These are phyloP conservation scores for Medicago truncatula DNA, from an alignment of 306 rosid species.

Conservation along the genomic window MtrunA17r5.0-ANR NC_053043.1:4378501-4379000, in stretches of 20 bases:
- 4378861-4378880: background rate
- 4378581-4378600: background rate
- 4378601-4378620: background rate
- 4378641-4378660: background rate
- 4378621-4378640: conserved; percentile 22
- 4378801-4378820: background rate
- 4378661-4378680: conserved; percentile 1
- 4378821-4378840: background rate
- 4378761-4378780: conserved; percentile 9
- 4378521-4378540: conserved; percentile 34
- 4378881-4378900: background rate
- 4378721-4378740: conserved; percentile 18
- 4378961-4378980: conserved; percentile 40
- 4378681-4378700: conserved; percentile 23
- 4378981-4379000: conserved; percentile 41
- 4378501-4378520: conserved; percentile 48
- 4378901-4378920: conserved; percentile 28
- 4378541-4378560: conserved; percentile 2
- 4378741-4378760: background rate
- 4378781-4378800: background rate
- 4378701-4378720: conserved; percentile 9
- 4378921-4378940: conserved; percentile 1
- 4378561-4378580: background rate
- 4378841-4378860: conserved; percentile 6
- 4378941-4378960: conserved; percentile 7